Evolutionary conservation across 768 basidiomycete genomes (phyloP).

Genomic region (Tylopilus sp.): DNA sequence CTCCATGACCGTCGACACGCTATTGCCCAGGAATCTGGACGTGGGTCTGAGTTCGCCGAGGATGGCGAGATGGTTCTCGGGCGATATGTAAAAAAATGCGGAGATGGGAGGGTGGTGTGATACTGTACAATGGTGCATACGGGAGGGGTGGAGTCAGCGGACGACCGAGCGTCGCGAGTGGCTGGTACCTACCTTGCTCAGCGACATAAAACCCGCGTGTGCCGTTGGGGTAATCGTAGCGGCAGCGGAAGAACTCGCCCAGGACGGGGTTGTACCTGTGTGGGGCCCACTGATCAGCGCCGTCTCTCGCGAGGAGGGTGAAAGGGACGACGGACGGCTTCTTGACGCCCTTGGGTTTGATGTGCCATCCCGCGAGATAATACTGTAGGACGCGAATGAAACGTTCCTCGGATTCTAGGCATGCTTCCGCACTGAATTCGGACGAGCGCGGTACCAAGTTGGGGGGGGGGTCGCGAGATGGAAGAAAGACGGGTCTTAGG

Average conservation of each 20-base stretch:
- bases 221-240: conserved; percentile 88
- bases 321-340: conserved; percentile 69
- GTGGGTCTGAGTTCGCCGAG: conserved; percentile 94
- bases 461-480: background rate
- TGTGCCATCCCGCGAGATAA: conserved; percentile 99
- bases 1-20: conserved; percentile 94
- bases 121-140: conserved; percentile 43
- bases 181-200: conserved; percentile 69
- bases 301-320: background rate
- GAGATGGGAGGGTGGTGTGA: conserved; percentile 94
- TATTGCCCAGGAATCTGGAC: conserved; percentile 94
- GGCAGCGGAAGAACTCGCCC: conserved; percentile 96
- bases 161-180: background rate
- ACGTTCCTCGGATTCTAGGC: conserved; percentile 80
- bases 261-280: conserved; percentile 92
- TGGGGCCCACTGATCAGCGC: conserved; percentile 3
- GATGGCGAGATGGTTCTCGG: conserved; percentile 81
- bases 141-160: conserved; percentile 3
- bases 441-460: background rate
- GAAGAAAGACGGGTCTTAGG: conserved; percentile 20
- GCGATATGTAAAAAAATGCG: conserved; percentile 95
- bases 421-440: conserved; percentile 73
- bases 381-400: conserved; percentile 90
- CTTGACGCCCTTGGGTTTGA: conserved; percentile 99
- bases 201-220: conserved; percentile 95